A percentile compares a stretch with the other conserved stretches of the same genome.
Evolutionary conservation across 2,329 filamentous ascomycete genomes (phyloP).

Genomic region (Stemphylium beticola): DNA sequence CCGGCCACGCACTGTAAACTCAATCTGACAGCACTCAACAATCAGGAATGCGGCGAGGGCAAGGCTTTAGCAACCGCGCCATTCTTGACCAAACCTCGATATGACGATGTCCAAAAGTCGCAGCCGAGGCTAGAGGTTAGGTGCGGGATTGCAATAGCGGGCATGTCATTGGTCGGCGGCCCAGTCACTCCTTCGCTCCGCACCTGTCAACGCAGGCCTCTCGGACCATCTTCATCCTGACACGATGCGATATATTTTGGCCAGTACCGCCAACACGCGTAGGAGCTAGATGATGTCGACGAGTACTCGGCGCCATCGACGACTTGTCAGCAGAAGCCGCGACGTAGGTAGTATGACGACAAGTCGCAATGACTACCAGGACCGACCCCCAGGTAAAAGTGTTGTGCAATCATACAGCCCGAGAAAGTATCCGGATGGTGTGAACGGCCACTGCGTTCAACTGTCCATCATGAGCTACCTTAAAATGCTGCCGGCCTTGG

Average conservation of each 20-base stretch:
- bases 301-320: no score
- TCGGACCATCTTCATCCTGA: neutral
- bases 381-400: no score
- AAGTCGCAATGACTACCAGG: no score
- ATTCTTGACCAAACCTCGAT: conserved; percentile 23
- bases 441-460: no score
- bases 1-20: conserved; percentile 2
- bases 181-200: neutral
- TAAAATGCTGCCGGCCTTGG: neutral
- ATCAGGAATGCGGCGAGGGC: conserved; percentile 15
- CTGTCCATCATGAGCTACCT: neutral
- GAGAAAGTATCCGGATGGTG: no score
- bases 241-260: neutral
- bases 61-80: conserved; percentile 11
- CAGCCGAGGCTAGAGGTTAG: conserved; percentile 36
- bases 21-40: conserved; percentile 5
- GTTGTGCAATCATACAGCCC: no score
- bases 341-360: no score
- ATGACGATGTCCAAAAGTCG: conserved; percentile 35
- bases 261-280: neutral
- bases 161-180: conserved; percentile 27
- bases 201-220: neutral
- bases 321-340: no score
- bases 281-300: no score
- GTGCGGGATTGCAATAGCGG: conserved; percentile 28